These are phyloP conservation scores for Colletotrichum sp. DNA, from an alignment of 2,329 filamentous ascomycete species.

Conservation along the genomic window DNA sequence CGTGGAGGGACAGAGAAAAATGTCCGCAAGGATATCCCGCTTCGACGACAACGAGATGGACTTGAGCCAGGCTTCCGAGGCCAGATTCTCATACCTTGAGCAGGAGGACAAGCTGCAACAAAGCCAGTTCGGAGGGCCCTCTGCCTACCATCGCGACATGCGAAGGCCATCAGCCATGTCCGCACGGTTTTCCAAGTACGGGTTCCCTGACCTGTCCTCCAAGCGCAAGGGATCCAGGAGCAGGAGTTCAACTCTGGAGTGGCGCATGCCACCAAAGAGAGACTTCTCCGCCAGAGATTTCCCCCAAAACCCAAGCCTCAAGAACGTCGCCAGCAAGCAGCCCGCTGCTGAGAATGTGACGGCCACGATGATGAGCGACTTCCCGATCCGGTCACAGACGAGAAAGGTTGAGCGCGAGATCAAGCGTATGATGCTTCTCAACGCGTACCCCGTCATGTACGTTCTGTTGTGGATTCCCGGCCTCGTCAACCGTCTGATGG, in stretches of 20 bases:
- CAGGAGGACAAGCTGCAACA: conserved; percentile 10
- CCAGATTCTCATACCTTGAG: conserved; percentile 15
- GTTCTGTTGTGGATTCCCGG: conserved; percentile 43
- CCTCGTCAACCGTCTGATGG: conserved; percentile 36
- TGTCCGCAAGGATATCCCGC: conserved; percentile 12
- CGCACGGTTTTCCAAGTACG: background rate
- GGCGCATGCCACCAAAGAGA: background rate
- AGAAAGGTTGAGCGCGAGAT: conserved; percentile 28
- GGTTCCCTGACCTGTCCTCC: background rate
- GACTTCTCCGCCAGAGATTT: conserved; percentile 4
- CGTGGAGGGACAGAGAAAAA: background rate
- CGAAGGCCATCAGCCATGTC: background rate
- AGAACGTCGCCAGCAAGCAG: background rate
- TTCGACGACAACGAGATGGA: conserved; percentile 12
- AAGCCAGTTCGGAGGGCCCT: background rate
- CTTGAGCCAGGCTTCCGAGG: conserved; percentile 15
- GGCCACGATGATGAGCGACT: conserved; percentile 20
- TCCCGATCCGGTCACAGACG: conserved; percentile 23
- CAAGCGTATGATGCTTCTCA: conserved; percentile 38
- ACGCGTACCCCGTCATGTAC: conserved; percentile 41
- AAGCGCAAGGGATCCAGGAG: background rate
- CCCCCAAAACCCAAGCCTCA: background rate
- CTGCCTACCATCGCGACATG: background rate
- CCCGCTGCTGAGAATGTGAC: background rate
- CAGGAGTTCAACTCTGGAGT: background rate